Percentiles rank a stretch among this genome's conserved stretches.
These are phyloP conservation scores for Pseudotsuga menziesii DNA, from an alignment of 75 land plant genomes.

Conservation along the genomic window DNA sequence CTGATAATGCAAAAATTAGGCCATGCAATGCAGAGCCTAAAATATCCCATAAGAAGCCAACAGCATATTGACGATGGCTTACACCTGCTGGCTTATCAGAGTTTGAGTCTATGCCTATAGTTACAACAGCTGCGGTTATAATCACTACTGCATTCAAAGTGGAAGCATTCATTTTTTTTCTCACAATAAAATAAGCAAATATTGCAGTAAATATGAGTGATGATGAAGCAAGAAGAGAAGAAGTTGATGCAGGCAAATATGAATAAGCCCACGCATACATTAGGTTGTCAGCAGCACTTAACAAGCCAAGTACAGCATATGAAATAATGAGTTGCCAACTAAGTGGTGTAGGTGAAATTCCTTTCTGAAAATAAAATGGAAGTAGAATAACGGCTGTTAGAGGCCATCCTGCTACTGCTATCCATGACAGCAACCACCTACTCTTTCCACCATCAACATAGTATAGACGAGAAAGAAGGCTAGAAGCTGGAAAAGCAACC, in stretches of 20 bases:
- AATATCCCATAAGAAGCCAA: constrained; percentile 67
- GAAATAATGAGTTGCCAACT: constrained; percentile 41
- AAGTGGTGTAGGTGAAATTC: constrained; percentile 48
- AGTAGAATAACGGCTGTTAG: constrained; percentile 41
- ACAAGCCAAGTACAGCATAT: constrained; percentile 59
- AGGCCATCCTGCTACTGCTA: constrained; percentile 89
- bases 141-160: constrained; percentile 65
- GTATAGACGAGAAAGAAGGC: constrained; percentile 74
- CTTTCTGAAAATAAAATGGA: constrained; percentile 32
- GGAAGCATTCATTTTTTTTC: constrained; percentile 54
- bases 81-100: constrained; percentile 56
- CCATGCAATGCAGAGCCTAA: constrained; percentile 84
- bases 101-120: constrained; percentile 63
- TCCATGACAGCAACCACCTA: constrained; percentile 83
- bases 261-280: constrained; percentile 90
- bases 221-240: constrained; percentile 65
- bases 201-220: constrained; percentile 70
- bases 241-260: constrained; percentile 75
- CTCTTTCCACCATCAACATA: constrained; percentile 64
- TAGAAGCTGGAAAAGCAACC: constrained; percentile 73
- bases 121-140: constrained; percentile 61
- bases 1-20: constrained; percentile 81
- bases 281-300: constrained; percentile 81
- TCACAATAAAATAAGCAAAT: constrained; percentile 61
- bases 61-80: constrained; percentile 33